Percentiles rank a stretch among this genome's conserved stretches.
These are phyloP conservation scores for Cordyceps farinosa DNA, from an alignment of 2,329 filamentous ascomycete genomes.

Conservation along the genomic window DNA sequence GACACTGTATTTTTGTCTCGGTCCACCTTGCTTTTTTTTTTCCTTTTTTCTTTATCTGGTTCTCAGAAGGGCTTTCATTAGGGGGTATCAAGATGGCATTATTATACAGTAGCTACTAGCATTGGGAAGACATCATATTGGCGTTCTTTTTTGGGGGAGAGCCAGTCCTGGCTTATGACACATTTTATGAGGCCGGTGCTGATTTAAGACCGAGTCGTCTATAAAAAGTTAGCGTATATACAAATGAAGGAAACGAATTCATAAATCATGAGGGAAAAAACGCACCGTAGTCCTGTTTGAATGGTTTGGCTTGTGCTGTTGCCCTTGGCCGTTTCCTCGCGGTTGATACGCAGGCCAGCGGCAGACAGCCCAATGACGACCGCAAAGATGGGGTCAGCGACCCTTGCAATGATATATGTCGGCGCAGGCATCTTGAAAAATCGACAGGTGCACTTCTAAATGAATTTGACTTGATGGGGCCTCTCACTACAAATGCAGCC, in stretches of 20 bases:
- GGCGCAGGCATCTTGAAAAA: conserved; percentile 45
- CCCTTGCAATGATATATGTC: conserved; percentile 58
- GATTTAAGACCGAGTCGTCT: conserved; percentile 32
- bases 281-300: conserved; percentile 42
- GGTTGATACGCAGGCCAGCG: conserved; percentile 54
- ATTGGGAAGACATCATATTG: conserved; percentile 8
- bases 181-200: conserved; percentile 13
- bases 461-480: background rate
- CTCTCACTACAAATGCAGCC: background rate
- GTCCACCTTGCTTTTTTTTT: background rate
- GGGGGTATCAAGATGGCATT: conserved; percentile 11
- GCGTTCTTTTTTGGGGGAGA: background rate
- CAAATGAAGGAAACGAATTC: conserved; percentile 1
- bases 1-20: background rate
- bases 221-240: conserved; percentile 4
- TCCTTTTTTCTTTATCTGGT: background rate
- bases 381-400: conserved; percentile 57
- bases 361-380: conserved; percentile 54
- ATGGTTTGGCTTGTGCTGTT: conserved; percentile 49
- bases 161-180: background rate
- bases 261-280: background rate
- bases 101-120: conserved; percentile 16
- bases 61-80: background rate
- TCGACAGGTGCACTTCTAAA: background rate
- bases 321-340: conserved; percentile 58